These are phyloP conservation scores for Fraxinus xanthoxyloides DNA, from an alignment of 305 asterid species.

Conservation along the genomic window DNA sequence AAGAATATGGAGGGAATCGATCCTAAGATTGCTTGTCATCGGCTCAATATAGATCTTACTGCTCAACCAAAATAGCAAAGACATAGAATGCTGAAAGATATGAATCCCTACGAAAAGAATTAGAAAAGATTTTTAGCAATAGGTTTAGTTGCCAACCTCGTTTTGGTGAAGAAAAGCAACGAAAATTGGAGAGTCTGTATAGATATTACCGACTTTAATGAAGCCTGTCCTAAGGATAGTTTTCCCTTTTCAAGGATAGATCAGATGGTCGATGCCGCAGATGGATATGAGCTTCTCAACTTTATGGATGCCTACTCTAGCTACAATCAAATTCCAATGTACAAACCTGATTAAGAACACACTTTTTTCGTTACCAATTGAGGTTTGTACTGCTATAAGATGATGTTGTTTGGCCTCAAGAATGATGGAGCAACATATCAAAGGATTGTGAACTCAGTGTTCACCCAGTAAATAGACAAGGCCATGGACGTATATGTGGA, in stretches of 20 bases:
- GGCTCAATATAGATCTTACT: not conserved
- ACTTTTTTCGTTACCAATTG: not conserved
- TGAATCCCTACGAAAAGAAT: not conserved
- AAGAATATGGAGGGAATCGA: not conserved
- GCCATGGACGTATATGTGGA: too few species aligned
- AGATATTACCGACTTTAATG: too few species aligned
- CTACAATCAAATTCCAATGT: not conserved
- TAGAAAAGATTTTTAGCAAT: not conserved
- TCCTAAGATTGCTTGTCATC: not conserved
- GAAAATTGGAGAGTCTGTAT: not conserved
- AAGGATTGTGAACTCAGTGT: too few species aligned
- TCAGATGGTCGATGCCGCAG: not conserved
- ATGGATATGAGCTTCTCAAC: not conserved
- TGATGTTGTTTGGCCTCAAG: too few species aligned
- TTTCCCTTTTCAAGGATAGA: accelerated
- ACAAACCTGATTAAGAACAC: not conserved
- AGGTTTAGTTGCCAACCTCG: not conserved
- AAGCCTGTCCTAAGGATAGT: not conserved
- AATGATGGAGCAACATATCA: too few species aligned
- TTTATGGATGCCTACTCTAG: not conserved
- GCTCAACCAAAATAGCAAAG: not conserved
- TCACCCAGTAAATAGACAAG: too few species aligned
- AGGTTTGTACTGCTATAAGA: too few species aligned
- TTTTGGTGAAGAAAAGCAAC: too few species aligned
- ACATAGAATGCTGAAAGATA: not conserved